Evolutionary conservation across 2,329 filamentous ascomycete genomes (phyloP).

Genomic region (Colletotrichum salicis): DNA sequence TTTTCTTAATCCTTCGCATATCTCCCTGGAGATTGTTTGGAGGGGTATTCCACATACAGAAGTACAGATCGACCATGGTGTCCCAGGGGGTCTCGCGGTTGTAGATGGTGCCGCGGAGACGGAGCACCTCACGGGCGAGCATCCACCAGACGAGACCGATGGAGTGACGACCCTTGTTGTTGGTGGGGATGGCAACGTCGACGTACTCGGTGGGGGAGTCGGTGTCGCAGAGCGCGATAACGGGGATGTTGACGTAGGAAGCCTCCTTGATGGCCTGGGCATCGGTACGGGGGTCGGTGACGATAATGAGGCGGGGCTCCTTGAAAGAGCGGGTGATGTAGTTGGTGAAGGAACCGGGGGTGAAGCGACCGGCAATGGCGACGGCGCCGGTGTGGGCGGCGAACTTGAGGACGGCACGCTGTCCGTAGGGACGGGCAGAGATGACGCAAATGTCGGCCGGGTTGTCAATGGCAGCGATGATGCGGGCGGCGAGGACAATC

Average conservation of each 20-base stretch:
- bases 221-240: constrained; percentile 98
- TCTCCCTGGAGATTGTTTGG: neutral
- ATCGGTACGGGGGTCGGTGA: constrained; percentile 99
- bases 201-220: constrained; percentile 99
- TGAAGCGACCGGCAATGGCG: constrained; percentile 99
- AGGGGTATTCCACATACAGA: constrained; percentile 70
- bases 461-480: constrained; percentile 99
- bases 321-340: constrained; percentile 99
- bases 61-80: constrained; percentile 99
- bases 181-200: constrained; percentile 99
- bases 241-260: constrained; percentile 99
- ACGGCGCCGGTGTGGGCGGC: constrained; percentile 97
- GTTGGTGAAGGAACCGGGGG: constrained; percentile 99
- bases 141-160: constrained; percentile 99
- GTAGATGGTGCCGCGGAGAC: constrained; percentile 95
- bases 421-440: constrained; percentile 98
- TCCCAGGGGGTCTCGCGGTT: constrained; percentile 98
- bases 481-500: constrained; percentile 97
- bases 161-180: constrained; percentile 99
- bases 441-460: constrained; percentile 99
- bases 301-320: constrained; percentile 99
- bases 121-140: constrained; percentile 99
- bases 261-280: constrained; percentile 99
- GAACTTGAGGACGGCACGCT: constrained; percentile 99
- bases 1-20: neutral